A percentile compares a stretch with the other conserved stretches of the same genome.
phyloP scores from a whole-genome alignment of 1,139 yeast genomes.

The Pichia kudriavzevii region DNA sequence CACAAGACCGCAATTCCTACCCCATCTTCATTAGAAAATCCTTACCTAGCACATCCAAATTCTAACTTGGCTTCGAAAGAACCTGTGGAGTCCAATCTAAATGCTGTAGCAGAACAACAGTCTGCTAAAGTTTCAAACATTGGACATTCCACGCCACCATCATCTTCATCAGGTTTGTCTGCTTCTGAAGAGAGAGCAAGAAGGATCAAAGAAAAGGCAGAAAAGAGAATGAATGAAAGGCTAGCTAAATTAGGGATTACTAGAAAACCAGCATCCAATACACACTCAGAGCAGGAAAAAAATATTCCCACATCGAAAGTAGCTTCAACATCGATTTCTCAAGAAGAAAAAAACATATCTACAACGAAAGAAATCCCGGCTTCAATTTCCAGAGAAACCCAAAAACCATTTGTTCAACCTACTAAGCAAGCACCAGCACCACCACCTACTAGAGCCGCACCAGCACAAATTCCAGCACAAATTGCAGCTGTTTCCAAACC shows the following conservation, averaged over 20 bases:
- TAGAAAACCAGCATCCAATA: slow-evolving; percentile 29
- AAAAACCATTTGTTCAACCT: not conserved
- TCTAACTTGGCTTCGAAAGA: not conserved
- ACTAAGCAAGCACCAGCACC: slow-evolving; percentile 11
- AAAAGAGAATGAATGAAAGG: slow-evolving; percentile 80
- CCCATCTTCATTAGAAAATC: slow-evolving; percentile 8
- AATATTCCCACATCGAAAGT: slow-evolving; percentile 2
- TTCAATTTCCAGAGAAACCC: too few species aligned
- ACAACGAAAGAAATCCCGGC: too few species aligned
- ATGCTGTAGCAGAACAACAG: slow-evolving; percentile 1
- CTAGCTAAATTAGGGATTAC: slow-evolving; percentile 75
- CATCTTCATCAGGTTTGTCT: slow-evolving; percentile 14
- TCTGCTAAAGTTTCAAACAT: not conserved
- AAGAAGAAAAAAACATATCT: too few species aligned
- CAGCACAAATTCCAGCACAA: slow-evolving; percentile 18
- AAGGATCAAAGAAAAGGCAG: slow-evolving; percentile 84
- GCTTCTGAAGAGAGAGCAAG: slow-evolving; percentile 63
- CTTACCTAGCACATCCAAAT: slow-evolving; percentile 5
- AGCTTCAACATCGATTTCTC: not conserved
- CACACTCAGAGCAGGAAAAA: slow-evolving; percentile 1
- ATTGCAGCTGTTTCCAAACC: slow-evolving; percentile 11
- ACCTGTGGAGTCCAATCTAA: slow-evolving; percentile 1
- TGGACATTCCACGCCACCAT: not conserved
- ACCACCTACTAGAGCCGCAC: slow-evolving; percentile 18
- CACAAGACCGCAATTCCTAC: slow-evolving; percentile 17